phyloP scores from a whole-genome alignment of 257 asterid species.

The Petunia secreta region DNA sequence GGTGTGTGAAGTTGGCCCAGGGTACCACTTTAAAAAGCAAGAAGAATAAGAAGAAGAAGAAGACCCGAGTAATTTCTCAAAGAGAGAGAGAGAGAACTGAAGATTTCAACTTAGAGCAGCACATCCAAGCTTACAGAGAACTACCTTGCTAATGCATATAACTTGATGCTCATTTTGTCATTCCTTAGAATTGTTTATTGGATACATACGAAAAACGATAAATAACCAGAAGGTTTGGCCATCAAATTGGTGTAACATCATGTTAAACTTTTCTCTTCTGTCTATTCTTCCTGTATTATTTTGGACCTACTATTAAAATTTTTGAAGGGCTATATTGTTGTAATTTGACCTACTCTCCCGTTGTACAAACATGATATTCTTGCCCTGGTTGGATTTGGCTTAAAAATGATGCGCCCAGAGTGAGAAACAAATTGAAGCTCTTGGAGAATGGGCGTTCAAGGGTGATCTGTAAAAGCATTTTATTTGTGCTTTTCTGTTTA shows the following conservation, averaged over 20 bases:
- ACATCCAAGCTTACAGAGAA: neutral
- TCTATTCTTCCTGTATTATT: too few species aligned
- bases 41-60: neutral
- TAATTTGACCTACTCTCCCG: neutral
- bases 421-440: neutral
- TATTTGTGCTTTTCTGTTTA: neutral
- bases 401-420: neutral
- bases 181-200: too few species aligned
- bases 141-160: neutral
- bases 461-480: neutral
- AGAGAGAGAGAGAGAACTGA: too few species aligned
- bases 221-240: too few species aligned
- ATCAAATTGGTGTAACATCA: too few species aligned
- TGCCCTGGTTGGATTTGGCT: neutral
- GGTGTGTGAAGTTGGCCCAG: too few species aligned
- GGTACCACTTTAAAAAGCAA: too few species aligned
- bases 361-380: neutral
- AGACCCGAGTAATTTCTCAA: constrained; percentile 34
- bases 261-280: too few species aligned
- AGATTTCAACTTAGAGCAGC: too few species aligned
- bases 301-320: too few species aligned
- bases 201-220: too few species aligned
- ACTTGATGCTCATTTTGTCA: neutral
- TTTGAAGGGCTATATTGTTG: neutral
- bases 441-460: neutral